Evolutionary conservation across 768 basidiomycete species (phyloP), one percentile per base, ranked within the genome.

Genomic region (Cystofilobasidium bisporidii): DNA sequence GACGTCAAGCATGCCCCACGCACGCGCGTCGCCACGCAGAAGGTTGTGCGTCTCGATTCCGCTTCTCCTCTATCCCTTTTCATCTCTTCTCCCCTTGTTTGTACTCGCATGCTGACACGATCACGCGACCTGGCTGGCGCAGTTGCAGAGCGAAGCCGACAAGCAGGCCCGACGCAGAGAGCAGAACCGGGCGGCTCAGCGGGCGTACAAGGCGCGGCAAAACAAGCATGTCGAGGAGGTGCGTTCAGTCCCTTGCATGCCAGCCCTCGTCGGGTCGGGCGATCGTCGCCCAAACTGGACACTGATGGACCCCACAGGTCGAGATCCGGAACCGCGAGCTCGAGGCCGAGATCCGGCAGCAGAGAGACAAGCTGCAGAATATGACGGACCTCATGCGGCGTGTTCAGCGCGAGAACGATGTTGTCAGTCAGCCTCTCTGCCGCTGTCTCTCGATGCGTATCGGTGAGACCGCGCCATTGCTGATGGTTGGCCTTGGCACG

Each of bases 221-320:
- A 56, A 56, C 53, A 56, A 56, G 30, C 53, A 56, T 18, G 28
- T 56, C 15, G 53, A 56, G 30, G 53, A 56, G 53, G 53, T 32
- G 22, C 53, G 53, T 32, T 17, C 30, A 5, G 3, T 18, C 24
- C 50, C 24, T 55, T 11, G 12, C 24, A 11, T 55, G 18, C 50
- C n/a, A n/a, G n/a, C n/a, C n/a, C n/a, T n/a, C n/a, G n/a, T 47
- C 45, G 17, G 40, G 40, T 9, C 40, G 40, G 9, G 9, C 40
- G 9, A 41, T 9, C 10, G 10, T 41, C 10, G 17, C 40, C 17
- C 40, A 41, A 17, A 41, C 10, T 41, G 10, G 40, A 9, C 40
- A 41, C 40, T 17, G n/a, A n/a, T 36, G 36, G 10, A 17, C 17
- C 43, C 20, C 14, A 17, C 53, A 56, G 53, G 53, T 56, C 18